Conservation (phyloP, 2,329 filamentous ascomycete genomes). For the Pseudodiploospora longispora region DNA sequence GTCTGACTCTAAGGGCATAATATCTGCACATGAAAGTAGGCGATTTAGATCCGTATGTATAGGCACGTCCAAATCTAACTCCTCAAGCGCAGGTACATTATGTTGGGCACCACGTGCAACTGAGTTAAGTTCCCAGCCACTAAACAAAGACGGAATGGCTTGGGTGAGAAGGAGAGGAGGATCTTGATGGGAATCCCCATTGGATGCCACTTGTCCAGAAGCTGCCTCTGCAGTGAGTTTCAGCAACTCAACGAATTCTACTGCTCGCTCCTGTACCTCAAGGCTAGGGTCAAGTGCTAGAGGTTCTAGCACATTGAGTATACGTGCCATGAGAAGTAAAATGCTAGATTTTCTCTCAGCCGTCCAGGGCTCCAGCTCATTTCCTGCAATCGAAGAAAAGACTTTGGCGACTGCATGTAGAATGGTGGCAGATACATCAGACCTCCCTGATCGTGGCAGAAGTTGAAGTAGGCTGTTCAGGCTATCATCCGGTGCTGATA, state of each 20-base stretch:
- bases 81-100: conserved; percentile 73
- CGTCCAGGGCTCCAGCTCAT: conserved; percentile 61
- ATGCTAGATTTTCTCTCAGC: conserved; percentile 64
- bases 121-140: conserved; percentile 82
- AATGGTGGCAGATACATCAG: conserved; percentile 66
- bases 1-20: conserved; percentile 37
- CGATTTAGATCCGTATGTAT: conserved; percentile 68
- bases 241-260: conserved; percentile 85
- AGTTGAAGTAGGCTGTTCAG: conserved; percentile 67
- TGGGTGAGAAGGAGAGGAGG: conserved; percentile 80
- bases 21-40: conserved; percentile 55
- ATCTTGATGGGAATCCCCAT: conserved; percentile 49
- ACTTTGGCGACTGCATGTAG: conserved; percentile 83
- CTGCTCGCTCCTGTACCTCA: conserved; percentile 89
- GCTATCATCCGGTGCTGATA: conserved; percentile 62
- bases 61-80: conserved; percentile 69
- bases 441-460: conserved; percentile 46
- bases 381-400: conserved; percentile 63
- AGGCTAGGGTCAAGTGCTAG: conserved; percentile 75
- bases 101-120: conserved; percentile 75
- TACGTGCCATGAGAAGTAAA: conserved; percentile 69
- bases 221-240: conserved; percentile 79
- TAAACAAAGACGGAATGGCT: conserved; percentile 81
- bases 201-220: conserved; percentile 54
- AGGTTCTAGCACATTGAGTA: conserved; percentile 74